phyloP scores from a whole-genome alignment of 2,329 filamentous ascomycete genomes.

The Pseudogymnoascus verrucosus region DNA sequence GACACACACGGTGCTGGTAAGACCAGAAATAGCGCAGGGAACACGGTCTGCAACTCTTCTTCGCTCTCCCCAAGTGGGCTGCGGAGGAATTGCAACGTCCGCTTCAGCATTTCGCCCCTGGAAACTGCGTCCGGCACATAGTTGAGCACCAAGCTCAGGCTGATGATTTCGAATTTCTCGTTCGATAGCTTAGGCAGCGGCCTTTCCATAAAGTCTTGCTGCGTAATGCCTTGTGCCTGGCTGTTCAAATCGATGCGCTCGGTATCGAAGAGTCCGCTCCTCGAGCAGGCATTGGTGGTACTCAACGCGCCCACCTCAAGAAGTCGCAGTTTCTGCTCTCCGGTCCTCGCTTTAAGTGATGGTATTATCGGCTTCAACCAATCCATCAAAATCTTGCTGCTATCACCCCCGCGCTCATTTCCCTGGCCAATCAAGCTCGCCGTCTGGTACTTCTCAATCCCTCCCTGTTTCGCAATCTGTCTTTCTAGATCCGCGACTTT shows the following conservation, averaged over 20 bases:
- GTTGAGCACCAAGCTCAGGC: slow-evolving; percentile 86
- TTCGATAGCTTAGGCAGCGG: slow-evolving; percentile 56
- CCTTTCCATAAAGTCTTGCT: slow-evolving; percentile 91
- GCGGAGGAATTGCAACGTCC: slow-evolving; percentile 64
- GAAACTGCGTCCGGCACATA: slow-evolving; percentile 72
- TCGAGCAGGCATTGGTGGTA: slow-evolving; percentile 75
- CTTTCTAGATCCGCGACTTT: slow-evolving; percentile 39
- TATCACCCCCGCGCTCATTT: slow-evolving; percentile 58
- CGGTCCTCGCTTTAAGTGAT: slow-evolving; percentile 19
- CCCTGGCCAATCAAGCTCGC: slow-evolving; percentile 63
- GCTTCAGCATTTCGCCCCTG: slow-evolving; percentile 77
- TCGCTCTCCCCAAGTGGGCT: slow-evolving; percentile 18
- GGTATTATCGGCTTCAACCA: slow-evolving; percentile 43
- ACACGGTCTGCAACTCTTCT: slow-evolving; percentile 28
- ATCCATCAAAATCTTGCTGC: slow-evolving; percentile 54
- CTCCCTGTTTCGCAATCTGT: slow-evolving; percentile 51
- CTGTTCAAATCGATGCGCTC: slow-evolving; percentile 86
- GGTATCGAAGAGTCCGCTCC: slow-evolving; percentile 61
- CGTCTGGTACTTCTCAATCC: slow-evolving; percentile 55
- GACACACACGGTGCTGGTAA: slow-evolving; percentile 78
- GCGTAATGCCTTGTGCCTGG: slow-evolving; percentile 68
- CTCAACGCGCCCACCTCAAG: slow-evolving; percentile 88
- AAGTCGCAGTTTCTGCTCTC: slow-evolving; percentile 45
- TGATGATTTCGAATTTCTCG: slow-evolving; percentile 80
- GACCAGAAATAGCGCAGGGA: slow-evolving; percentile 78